Conservation (phyloP, 2,329 filamentous ascomycete genomes). For the Aurifilum marmelostoma region DNA sequence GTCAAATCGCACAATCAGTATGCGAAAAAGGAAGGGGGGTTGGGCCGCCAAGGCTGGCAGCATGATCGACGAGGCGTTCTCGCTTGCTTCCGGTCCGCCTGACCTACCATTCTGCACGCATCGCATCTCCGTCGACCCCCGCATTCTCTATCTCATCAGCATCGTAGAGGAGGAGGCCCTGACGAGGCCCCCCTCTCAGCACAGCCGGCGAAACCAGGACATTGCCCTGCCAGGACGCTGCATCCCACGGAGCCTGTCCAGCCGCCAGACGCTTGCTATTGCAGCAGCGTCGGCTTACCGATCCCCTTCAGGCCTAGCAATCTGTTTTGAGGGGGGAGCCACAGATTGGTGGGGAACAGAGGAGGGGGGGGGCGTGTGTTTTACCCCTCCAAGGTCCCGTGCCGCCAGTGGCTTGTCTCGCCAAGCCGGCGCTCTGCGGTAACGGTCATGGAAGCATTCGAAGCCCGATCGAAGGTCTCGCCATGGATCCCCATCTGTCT, state of each 20-base stretch:
- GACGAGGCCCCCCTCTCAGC: not conserved
- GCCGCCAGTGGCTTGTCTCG: constrained; percentile 15
- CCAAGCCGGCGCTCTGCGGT: constrained; percentile 20
- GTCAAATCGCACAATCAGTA: not conserved
- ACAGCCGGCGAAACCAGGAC: constrained; percentile 2
- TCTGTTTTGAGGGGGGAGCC: constrained; percentile 8
- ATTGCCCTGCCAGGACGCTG: constrained; percentile 11
- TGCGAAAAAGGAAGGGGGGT: not conserved
- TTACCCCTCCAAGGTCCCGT: constrained; percentile 3
- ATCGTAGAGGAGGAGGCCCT: not conserved
- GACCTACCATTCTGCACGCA: constrained; percentile 22
- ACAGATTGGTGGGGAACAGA: constrained; percentile 3
- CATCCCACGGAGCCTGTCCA: constrained; percentile 23
- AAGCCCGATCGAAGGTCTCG: constrained; percentile 19
- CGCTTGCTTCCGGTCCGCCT: constrained; percentile 28
- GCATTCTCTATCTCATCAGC: not conserved
- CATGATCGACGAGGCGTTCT: constrained; percentile 26
- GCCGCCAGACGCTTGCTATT: constrained; percentile 26
- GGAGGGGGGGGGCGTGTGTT: too few species aligned
- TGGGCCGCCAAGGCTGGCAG: constrained; percentile 13
- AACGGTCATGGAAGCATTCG: constrained; percentile 24
- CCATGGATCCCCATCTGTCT: not conserved
- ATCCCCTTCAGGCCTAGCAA: constrained; percentile 22
- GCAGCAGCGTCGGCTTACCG: constrained; percentile 18
- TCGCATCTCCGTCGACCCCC: constrained; percentile 39